Evolutionary conservation across 116 monocot species (phyloP).

Genomic region (Phalaenopsis hybrid): DNA sequence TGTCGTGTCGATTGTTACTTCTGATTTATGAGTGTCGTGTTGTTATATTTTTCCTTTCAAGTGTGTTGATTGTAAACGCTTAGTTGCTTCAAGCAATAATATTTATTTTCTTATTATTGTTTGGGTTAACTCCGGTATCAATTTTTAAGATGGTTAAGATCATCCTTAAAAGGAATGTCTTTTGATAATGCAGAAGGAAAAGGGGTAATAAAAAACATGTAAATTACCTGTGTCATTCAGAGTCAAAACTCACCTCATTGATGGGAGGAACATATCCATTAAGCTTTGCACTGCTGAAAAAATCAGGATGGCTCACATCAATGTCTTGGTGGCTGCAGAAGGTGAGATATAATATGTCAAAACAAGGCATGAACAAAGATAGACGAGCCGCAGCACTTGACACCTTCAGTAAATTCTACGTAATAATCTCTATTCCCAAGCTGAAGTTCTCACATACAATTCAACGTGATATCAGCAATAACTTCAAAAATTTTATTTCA

Average conservation of each 20-base stretch:
- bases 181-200: neutral
- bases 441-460: neutral
- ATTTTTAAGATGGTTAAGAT: neutral
- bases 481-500: neutral
- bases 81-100: no score
- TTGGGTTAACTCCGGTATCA: no score
- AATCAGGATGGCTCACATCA: slow-evolving; percentile 98
- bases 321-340: slow-evolving; percentile 81
- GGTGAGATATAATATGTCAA: neutral
- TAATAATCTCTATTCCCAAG: neutral
- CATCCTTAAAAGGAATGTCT: neutral
- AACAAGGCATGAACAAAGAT: neutral
- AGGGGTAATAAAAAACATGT: neutral
- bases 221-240: neutral
- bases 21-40: no score
- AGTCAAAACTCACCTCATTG: slow-evolving; percentile 50
- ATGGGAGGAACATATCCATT: slow-evolving; percentile 95
- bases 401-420: neutral
- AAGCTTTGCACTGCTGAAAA: slow-evolving; percentile 88
- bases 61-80: no score
- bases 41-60: no score
- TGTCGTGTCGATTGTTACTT: no score
- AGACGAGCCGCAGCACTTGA: neutral
- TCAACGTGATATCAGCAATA: neutral
- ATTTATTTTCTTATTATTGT: no score